A percentile compares a stretch with the other conserved stretches of the same genome.
These are phyloP conservation scores for Macroventuria anomochaeta DNA, from an alignment of 2,329 filamentous ascomycete genomes.

Conservation along the genomic window DNA sequence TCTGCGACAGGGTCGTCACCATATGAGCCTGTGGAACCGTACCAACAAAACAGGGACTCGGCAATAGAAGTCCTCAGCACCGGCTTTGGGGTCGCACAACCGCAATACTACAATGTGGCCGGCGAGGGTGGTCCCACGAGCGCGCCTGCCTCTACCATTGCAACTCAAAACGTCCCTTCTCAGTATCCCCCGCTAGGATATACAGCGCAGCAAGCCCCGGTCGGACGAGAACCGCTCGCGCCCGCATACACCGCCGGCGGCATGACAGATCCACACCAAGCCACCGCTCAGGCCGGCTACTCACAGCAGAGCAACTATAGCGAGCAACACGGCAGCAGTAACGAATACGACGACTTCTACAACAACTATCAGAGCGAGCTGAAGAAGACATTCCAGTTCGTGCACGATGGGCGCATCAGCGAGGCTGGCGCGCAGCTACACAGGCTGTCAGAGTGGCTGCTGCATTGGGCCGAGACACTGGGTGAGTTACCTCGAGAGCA, in stretches of 20 bases:
- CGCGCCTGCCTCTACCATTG: slow-evolving; percentile 64
- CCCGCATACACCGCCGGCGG: slow-evolving; percentile 58
- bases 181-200: slow-evolving; percentile 64
- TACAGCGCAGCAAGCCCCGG: slow-evolving; percentile 68
- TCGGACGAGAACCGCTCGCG: slow-evolving; percentile 57
- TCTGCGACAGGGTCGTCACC: slow-evolving; percentile 60
- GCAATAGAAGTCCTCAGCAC: slow-evolving; percentile 77
- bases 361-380: slow-evolving; percentile 64
- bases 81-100: slow-evolving; percentile 71
- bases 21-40: slow-evolving; percentile 79
- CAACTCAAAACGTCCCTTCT: slow-evolving; percentile 69
- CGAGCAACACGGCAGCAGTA: slow-evolving; percentile 52
- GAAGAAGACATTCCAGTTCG: slow-evolving; percentile 72
- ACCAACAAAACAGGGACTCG: slow-evolving; percentile 71
- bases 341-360: slow-evolving; percentile 71
- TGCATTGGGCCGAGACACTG: slow-evolving; percentile 69
- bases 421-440: slow-evolving; percentile 66
- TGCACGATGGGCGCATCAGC: slow-evolving; percentile 66
- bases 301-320: slow-evolving; percentile 42
- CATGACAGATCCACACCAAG: slow-evolving; percentile 60
- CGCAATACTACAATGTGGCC: slow-evolving; percentile 70
- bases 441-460: slow-evolving; percentile 70
- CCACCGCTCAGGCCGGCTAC: slow-evolving; percentile 49
- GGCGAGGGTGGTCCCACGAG: slow-evolving; percentile 66
- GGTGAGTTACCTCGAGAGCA: slow-evolving; percentile 59